Evolutionary conservation across 169 alveolate species (phyloP).

Genomic region (Plasmodium fragile): DNA sequence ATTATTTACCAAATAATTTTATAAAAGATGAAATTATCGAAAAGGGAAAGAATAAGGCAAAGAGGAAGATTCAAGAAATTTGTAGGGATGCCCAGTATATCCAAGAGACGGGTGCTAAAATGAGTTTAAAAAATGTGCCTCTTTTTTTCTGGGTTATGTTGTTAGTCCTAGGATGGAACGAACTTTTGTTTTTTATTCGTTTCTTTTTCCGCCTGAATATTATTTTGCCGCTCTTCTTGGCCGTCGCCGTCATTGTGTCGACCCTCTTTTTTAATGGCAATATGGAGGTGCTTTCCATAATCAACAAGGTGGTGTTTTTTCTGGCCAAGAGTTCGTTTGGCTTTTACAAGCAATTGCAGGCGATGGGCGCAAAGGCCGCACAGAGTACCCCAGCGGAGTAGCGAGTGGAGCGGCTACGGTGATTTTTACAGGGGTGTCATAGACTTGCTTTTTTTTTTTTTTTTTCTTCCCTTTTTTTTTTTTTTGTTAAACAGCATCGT

Average conservation of each 20-base stretch:
- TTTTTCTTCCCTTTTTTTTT: not conserved
- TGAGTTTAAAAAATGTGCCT: constrained; percentile 85
- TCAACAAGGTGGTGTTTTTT: constrained; percentile 34
- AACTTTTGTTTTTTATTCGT: constrained; percentile 70
- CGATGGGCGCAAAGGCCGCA: not conserved
- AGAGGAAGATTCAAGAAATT: constrained; percentile 70
- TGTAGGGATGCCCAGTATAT: constrained; percentile 78
- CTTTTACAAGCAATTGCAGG: constrained; percentile 54
- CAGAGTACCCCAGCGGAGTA: not conserved
- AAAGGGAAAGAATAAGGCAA: constrained; percentile 66
- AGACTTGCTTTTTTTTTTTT: not conserved
- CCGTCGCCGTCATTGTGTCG: constrained; percentile 60
- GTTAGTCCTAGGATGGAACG: constrained; percentile 85
- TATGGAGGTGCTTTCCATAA: not conserved
- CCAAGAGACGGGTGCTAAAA: constrained; percentile 74
- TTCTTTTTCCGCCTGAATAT: constrained; percentile 80
- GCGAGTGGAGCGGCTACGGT: not conserved
- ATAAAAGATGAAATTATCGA: constrained; percentile 62
- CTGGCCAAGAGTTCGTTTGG: constrained; percentile 49
- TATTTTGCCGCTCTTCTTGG: constrained; percentile 78
- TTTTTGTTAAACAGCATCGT: not conserved
- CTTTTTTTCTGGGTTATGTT: constrained; percentile 82
- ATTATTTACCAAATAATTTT: constrained; percentile 52
- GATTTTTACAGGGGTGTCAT: not conserved
- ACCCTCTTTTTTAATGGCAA: constrained; percentile 78